Base-by-base conservation (phyloP, 768 basidiomycete species). In the Pleurotus djamor region DNA sequence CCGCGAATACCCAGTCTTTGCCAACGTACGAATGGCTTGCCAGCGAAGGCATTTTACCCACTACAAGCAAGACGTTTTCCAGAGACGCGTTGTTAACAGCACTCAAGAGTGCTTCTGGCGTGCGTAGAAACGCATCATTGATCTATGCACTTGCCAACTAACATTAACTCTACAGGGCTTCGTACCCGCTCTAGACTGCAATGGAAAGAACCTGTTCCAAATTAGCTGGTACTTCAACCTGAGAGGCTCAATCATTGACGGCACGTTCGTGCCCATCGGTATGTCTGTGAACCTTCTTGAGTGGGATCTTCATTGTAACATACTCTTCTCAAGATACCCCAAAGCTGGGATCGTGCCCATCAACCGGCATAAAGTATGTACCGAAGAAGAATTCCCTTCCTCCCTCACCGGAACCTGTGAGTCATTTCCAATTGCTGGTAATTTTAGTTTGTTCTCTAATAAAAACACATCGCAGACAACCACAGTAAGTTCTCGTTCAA, bases 11-110 rank as follows among this genome's bases (percentile, higher is more conserved):
- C 8, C 38, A 77, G 83, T 78, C 79, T 10, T 82, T 93, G 17
- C 88, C 91, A 0, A 92, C 92, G 2, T 92, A 85, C 69, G 76
- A 81, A 10, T 92, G 83, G 84, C 85, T 94, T 44, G 72, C 77
- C 14, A 73, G 80, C 17, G 85, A 80, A 16, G 91, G 91, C 28
- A 94, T 94, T 63, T 82, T 81, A 3, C 93, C 93, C 9, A 81
- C 80, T 13, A 72, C 76, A 2, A 75, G 71, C 60, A 68, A 72
- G 64, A 90, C 88, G 0, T 85, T 85, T 68, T 83, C 83, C 0
- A 77, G 90, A n/a, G 73, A 82, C 13, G 66, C 77, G 7, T 67
- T 91, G 48, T 76, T 77, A 12, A 67, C 77, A 36, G 89, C 88
- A 1, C 73, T 92, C 49, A 74, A 80, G 67, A 57, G 71, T 8